Percentiles rank a stretch among this genome's conserved stretches.
These are phyloP conservation scores for Sporothrix dimorphospora DNA, from an alignment of 2,329 filamentous ascomycete species.

Conservation along the genomic window DNA sequence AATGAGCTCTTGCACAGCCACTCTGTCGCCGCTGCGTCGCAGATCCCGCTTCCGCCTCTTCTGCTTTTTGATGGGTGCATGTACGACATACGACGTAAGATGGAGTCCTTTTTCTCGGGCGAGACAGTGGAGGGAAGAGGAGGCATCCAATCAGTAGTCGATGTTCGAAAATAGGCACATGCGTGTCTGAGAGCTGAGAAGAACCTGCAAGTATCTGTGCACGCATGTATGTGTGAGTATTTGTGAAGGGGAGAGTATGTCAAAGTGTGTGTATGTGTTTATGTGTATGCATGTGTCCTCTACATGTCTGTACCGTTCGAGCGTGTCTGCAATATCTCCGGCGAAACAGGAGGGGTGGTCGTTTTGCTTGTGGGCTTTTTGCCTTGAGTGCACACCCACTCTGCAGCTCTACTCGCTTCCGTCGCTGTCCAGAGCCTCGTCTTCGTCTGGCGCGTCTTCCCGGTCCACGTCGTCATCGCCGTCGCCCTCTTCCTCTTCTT, in stretches of 20 bases:
- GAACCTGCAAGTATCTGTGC: neutral
- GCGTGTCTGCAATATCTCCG: neutral
- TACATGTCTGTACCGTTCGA: neutral
- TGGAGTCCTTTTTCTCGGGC: neutral
- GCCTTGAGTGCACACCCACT: neutral
- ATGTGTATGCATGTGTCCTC: neutral
- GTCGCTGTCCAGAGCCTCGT: conserved; percentile 65
- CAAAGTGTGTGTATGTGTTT: neutral
- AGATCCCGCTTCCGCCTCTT: conserved; percentile 1
- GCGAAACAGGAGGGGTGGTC: neutral
- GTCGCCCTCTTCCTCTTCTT: conserved; percentile 49
- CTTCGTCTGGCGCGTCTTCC: conserved; percentile 54
- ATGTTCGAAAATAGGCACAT: neutral
- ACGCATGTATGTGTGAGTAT: neutral
- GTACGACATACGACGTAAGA: neutral
- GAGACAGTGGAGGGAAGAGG: neutral
- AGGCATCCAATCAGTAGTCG: conserved; percentile 8
- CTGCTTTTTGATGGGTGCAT: neutral
- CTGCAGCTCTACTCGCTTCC: conserved; percentile 56
- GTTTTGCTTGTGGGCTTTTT: neutral
- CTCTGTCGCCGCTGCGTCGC: neutral
- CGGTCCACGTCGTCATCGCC: conserved; percentile 53
- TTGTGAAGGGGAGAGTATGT: neutral
- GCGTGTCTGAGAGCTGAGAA: neutral
- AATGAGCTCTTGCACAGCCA: conserved; percentile 7